These are phyloP conservation scores for Rhizopus sp. DNA, from an alignment of 371 early-diverging fungal genomes.

Conservation along the genomic window DNA sequence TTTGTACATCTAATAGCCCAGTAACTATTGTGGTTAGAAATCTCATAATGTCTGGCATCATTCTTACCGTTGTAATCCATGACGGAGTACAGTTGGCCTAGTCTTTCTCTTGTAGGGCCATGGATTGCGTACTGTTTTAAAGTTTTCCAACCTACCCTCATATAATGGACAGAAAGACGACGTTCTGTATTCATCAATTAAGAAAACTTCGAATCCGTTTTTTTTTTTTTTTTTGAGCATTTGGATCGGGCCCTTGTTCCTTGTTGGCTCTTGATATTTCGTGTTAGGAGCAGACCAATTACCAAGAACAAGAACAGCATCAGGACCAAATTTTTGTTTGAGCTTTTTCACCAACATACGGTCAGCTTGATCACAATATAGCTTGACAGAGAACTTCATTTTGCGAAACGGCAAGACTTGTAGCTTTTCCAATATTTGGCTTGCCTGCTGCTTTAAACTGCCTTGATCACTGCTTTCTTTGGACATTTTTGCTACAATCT, in stretches of 20 bases:
- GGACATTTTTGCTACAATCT: too few species aligned
- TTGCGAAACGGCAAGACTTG: conserved; percentile 5
- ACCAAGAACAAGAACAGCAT: conserved; percentile 2
- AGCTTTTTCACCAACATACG: background rate
- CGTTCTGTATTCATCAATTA: conserved; percentile 8
- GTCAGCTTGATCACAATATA: conserved; percentile 4
- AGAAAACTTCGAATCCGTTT: background rate
- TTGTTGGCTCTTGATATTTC: conserved; percentile 10
- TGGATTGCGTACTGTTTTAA: conserved; percentile 4
- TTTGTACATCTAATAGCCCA: too few species aligned
- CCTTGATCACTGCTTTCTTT: too few species aligned
- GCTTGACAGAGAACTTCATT: conserved; percentile 1
- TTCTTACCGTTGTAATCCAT: background rate
- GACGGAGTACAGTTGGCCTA: background rate
- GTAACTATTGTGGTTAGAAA: too few species aligned
- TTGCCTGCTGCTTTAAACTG: too few species aligned
- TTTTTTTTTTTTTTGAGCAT: conserved; percentile 8
- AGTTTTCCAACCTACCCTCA: background rate
- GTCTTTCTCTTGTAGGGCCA: background rate
- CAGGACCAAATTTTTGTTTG: conserved; percentile 6
- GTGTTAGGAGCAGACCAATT: conserved; percentile 9
- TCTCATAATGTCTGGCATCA: too few species aligned
- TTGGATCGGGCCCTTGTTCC: background rate
- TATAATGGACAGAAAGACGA: conserved; percentile 1
- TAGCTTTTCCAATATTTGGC: background rate